Conservation (phyloP, 352 stramenopile genomes). For the Phytophthora chlamydospora region DNA sequence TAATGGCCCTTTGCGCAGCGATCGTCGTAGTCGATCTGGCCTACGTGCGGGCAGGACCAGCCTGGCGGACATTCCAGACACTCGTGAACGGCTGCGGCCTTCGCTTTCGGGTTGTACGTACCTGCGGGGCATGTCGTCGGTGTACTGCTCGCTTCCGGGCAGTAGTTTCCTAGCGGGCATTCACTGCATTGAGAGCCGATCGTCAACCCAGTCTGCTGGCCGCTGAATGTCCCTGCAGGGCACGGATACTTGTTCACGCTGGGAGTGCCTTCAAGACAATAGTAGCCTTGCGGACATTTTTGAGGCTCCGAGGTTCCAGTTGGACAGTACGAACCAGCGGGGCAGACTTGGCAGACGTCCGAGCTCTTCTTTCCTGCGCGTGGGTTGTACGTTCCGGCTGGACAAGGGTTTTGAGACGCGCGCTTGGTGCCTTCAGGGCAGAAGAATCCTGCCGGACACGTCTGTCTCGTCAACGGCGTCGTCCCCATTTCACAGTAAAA, state of each 20-base stretch:
- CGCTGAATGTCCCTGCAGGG: slow-evolving; percentile 86
- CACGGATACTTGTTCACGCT: slow-evolving; percentile 82
- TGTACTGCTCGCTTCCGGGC: slow-evolving; percentile 73
- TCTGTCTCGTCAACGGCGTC: slow-evolving; percentile 65
- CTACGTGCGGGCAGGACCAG: slow-evolving; percentile 75
- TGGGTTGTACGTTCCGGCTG: slow-evolving; percentile 83
- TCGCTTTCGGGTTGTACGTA: slow-evolving; percentile 69
- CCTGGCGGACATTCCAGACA: slow-evolving; percentile 73
- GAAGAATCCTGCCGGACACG: slow-evolving; percentile 69
- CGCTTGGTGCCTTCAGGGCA: slow-evolving; percentile 76
- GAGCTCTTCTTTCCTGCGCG: slow-evolving; percentile 52
- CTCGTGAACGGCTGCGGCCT: slow-evolving; percentile 57
- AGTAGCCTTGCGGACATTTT: slow-evolving; percentile 82
- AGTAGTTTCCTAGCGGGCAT: slow-evolving; percentile 85
- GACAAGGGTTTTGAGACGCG: slow-evolving; percentile 80
- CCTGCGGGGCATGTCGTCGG: slow-evolving; percentile 74
- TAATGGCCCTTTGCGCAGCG: slow-evolving; percentile 74
- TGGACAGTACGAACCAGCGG: slow-evolving; percentile 69
- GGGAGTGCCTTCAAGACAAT: slow-evolving; percentile 76
- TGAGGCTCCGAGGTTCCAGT: slow-evolving; percentile 51
- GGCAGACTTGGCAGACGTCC: slow-evolving; percentile 64
- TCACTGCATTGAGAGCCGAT: slow-evolving; percentile 55
- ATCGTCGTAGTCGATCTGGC: slow-evolving; percentile 66
- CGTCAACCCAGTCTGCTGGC: slow-evolving; percentile 53
- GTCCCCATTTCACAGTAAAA: slow-evolving; percentile 84